Conservation (phyloP, 208 protist species). For the Acanthamoeba royreba region DNA sequence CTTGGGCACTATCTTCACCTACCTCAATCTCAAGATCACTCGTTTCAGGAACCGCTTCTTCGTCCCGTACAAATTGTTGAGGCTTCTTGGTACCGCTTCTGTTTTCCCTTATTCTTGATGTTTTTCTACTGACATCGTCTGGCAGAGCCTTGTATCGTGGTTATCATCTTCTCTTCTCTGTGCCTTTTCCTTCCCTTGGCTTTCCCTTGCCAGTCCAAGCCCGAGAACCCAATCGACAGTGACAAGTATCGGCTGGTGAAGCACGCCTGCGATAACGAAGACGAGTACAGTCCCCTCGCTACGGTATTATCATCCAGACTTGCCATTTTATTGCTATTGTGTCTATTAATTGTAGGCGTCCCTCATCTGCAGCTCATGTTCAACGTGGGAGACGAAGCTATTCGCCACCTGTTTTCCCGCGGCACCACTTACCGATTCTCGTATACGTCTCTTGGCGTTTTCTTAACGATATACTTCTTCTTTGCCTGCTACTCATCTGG, state of each 20-base stretch:
- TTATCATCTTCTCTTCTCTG: conserved; percentile 78
- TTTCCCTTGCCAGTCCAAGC: conserved; percentile 41
- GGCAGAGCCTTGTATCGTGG: conserved; percentile 69
- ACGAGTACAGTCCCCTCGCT: conserved; percentile 83
- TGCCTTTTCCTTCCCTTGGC: conserved; percentile 71
- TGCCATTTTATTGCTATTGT: not conserved
- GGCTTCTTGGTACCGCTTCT: conserved; percentile 77
- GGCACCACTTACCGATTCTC: conserved; percentile 84
- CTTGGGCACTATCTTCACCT: conserved; percentile 87
- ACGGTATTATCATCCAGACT: conserved; percentile 62
- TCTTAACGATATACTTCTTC: conserved; percentile 84
- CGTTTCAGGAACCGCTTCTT: conserved; percentile 79
- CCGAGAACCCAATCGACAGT: conserved; percentile 56
- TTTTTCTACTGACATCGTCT: not conserved
- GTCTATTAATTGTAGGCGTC: not conserved
- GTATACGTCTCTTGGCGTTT: conserved; percentile 77
- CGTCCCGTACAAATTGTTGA: conserved; percentile 71
- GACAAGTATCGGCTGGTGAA: conserved; percentile 46
- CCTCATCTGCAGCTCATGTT: conserved; percentile 66
- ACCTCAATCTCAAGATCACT: conserved; percentile 84
- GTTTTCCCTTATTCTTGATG: conserved; percentile 63
- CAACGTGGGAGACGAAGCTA: conserved; percentile 83
- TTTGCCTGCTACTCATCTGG: conserved; percentile 76
- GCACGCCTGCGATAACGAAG: conserved; percentile 71
- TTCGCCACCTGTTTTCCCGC: conserved; percentile 87